Evolutionary conservation across 2,329 filamentous ascomycete genomes (phyloP).

Genomic region (Beauveria sp.): DNA sequence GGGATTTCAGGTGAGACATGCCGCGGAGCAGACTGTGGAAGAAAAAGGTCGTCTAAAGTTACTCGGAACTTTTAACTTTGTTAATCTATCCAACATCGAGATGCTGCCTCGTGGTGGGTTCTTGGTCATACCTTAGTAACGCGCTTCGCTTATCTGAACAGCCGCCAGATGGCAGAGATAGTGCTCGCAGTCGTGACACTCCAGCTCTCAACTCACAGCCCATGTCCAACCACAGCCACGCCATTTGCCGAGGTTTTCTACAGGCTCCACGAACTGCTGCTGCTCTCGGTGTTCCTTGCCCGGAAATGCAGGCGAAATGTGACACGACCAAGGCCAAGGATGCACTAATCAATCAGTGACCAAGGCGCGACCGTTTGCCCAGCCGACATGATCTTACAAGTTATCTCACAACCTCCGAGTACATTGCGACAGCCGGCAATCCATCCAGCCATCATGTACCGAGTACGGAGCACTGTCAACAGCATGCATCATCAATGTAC

Average conservation of each 20-base stretch:
- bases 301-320: conserved; percentile 5
- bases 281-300: not conserved
- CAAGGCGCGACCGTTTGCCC: not conserved
- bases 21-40: too few species aligned
- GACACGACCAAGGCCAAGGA: not conserved
- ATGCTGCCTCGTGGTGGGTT: not conserved
- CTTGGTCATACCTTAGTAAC: not conserved
- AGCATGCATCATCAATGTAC: not conserved
- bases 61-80: too few species aligned
- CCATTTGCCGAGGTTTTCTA: not conserved
- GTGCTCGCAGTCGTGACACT: not conserved
- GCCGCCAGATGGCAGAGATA: not conserved
- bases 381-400: too few species aligned
- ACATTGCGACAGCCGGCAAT: not conserved
- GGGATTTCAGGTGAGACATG: not conserved
- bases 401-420: too few species aligned
- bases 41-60: too few species aligned
- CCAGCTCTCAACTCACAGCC: not conserved
- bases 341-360: not conserved
- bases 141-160: not conserved
- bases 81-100: too few species aligned
- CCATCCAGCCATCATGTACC: too few species aligned
- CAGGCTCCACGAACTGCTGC: conserved; percentile 1
- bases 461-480: not conserved
- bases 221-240: not conserved